Percentiles rank a stretch among this genome's conserved stretches.
phyloP scores from a whole-genome alignment of 2,329 filamentous ascomycete species.

The Sclerotinia sclerotiorum region DNA sequence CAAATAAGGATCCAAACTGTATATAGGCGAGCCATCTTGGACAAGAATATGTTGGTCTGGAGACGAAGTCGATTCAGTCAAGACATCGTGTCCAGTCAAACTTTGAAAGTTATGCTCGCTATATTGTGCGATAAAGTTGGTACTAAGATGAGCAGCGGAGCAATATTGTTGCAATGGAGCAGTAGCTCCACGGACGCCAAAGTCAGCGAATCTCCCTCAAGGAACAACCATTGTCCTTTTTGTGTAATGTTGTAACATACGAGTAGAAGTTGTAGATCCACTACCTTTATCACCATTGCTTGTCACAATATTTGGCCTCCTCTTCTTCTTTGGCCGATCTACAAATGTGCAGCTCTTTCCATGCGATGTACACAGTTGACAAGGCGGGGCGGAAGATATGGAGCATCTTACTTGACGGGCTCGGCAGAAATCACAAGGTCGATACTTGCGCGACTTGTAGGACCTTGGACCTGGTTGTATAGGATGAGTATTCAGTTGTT shows the following conservation, averaged over 20 bases:
- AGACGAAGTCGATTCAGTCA: constrained; percentile 31
- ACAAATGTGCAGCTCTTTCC: constrained; percentile 48
- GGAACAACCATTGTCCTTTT: not conserved
- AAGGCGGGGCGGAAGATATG: constrained; percentile 45
- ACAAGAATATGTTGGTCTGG: constrained; percentile 32
- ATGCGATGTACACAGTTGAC: constrained; percentile 46
- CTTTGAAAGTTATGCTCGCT: constrained; percentile 34
- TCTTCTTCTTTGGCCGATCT: constrained; percentile 42
- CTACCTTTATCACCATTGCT: constrained; percentile 31
- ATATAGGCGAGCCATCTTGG: constrained; percentile 36
- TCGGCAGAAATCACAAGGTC: constrained; percentile 46
- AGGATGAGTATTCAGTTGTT: constrained; percentile 31
- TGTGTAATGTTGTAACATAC: constrained; percentile 25
- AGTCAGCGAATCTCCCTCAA: constrained; percentile 25
- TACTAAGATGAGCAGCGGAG: constrained; percentile 34
- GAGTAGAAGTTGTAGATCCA: constrained; percentile 27
- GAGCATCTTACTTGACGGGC: constrained; percentile 39
- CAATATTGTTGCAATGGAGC: constrained; percentile 34
- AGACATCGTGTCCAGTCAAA: constrained; percentile 32
- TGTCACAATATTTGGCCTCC: constrained; percentile 33
- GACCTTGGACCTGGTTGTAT: constrained; percentile 37
- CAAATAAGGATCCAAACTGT: constrained; percentile 36
- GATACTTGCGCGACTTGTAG: constrained; percentile 40
- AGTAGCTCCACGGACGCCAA: constrained; percentile 26
- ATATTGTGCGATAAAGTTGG: constrained; percentile 37